A percentile compares a stretch with the other conserved stretches of the same genome.
Evolutionary conservation across 805 yeast species (phyloP).

Genomic region (Myxozyma nipponensis): DNA sequence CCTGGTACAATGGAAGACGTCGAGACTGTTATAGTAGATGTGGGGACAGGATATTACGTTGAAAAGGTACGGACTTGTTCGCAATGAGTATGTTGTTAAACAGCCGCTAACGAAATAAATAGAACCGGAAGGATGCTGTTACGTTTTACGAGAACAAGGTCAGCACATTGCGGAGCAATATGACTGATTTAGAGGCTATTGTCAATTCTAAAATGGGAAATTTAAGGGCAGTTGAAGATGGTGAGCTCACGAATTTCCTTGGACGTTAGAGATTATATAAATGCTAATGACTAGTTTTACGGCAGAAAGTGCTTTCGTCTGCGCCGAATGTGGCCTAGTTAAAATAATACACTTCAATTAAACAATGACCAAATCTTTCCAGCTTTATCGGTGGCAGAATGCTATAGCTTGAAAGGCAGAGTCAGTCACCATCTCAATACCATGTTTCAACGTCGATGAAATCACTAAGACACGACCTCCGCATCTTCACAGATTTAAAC

Average conservation of each 20-base stretch:
- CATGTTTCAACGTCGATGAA: no score
- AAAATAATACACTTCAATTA: background rate
- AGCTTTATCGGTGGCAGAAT: no score
- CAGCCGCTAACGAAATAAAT: no score
- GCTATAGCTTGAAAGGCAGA: no score
- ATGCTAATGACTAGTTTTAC: conserved; percentile 7
- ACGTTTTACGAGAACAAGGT: conserved; percentile 71
- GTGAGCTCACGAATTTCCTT: conserved; percentile 19
- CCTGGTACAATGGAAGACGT: conserved; percentile 72
- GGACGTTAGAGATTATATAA: background rate
- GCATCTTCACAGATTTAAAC: no score
- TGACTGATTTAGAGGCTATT: conserved; percentile 66
- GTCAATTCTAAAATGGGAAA: conserved; percentile 69
- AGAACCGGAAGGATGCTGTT: conserved; percentile 56
- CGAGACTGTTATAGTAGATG: conserved; percentile 77
- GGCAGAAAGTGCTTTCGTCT: conserved; percentile 25
- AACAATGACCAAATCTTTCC: no score
- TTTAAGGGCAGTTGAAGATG: conserved; percentile 54
- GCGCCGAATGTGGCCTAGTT: conserved; percentile 18
- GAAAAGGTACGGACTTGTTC: conserved; percentile 50
- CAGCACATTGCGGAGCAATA: conserved; percentile 65
- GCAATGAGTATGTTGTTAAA: background rate
- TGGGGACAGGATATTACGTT: conserved; percentile 94
- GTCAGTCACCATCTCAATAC: no score
- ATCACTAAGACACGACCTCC: no score